Percentiles rank a stretch among this genome's conserved stretches.
Conservation (phyloP, 768 basidiomycete species). For the Bullera alba region DNA sequence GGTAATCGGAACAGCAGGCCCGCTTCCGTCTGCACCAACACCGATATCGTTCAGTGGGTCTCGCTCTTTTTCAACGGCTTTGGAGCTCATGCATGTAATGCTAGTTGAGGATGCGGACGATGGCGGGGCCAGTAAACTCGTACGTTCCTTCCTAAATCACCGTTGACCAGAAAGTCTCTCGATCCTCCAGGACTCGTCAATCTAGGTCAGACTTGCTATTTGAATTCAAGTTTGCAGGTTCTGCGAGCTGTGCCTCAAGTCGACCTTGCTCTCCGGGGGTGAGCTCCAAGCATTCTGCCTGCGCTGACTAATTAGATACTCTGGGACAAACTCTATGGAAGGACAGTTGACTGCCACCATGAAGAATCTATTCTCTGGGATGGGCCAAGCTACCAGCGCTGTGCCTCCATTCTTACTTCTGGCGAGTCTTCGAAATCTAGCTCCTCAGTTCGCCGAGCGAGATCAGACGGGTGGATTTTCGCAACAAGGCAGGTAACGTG, state of each 20-base stretch:
- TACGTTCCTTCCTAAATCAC: background rate
- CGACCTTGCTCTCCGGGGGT: background rate
- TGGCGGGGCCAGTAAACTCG: constrained; percentile 50
- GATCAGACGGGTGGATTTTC: constrained; percentile 56
- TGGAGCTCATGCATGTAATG: background rate
- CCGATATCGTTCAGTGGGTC: constrained; percentile 65
- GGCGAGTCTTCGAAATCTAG: constrained; percentile 58
- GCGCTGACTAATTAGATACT: background rate
- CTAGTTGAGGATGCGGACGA: constrained; percentile 70
- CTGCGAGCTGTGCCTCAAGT: constrained; percentile 61
- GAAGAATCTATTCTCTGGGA: constrained; percentile 62
- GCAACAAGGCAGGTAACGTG: constrained; percentile 59
- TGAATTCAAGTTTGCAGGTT: constrained; percentile 93
- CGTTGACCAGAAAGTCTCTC: constrained; percentile 8
- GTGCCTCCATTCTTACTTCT: constrained; percentile 68
- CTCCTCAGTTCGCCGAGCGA: constrained; percentile 85
- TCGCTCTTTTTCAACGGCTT: background rate
- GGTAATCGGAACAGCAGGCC: constrained; percentile 84
- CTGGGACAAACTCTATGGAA: constrained; percentile 15
- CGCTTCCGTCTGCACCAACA: constrained; percentile 81
- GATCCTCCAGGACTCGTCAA: constrained; percentile 41
- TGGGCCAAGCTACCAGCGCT: constrained; percentile 68
- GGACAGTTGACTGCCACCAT: constrained; percentile 44
- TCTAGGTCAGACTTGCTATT: constrained; percentile 93
- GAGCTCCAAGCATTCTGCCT: background rate